Conservation (phyloP, 805 yeast genomes). For the Candida andamanensis region DNA sequence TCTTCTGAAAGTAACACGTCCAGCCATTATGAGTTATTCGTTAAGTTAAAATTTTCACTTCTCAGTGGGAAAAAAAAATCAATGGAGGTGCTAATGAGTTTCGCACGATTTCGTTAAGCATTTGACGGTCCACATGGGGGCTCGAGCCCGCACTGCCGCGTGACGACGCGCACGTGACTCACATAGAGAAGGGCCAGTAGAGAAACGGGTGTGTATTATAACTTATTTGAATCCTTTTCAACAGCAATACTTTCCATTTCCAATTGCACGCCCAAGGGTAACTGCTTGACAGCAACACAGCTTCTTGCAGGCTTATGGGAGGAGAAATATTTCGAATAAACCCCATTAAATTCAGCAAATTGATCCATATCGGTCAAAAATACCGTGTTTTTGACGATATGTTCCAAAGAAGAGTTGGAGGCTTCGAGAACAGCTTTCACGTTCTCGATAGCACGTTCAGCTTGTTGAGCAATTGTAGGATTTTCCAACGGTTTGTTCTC, state of each 20-base stretch:
- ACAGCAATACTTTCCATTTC: constrained; percentile 93
- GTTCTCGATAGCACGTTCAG: constrained; percentile 69
- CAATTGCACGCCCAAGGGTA: constrained; percentile 82
- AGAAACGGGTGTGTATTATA: constrained; percentile 13
- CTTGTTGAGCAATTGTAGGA: constrained; percentile 63
- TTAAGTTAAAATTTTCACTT: constrained; percentile 10
- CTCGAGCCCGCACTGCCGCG: no score
- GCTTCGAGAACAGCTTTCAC: constrained; percentile 72
- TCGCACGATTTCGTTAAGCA: no score
- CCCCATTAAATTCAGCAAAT: constrained; percentile 81
- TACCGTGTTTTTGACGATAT: constrained; percentile 81
- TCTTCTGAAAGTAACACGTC: constrained; percentile 99
- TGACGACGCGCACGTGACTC: no score
- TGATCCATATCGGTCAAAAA: constrained; percentile 88
- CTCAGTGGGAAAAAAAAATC: constrained; percentile 10
- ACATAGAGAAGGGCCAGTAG: not conserved
- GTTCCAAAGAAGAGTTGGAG: constrained; percentile 77
- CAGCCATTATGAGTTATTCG: constrained; percentile 73
- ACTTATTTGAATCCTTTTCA: constrained; percentile 40
- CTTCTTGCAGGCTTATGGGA: constrained; percentile 93
- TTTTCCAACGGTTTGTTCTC: constrained; percentile 69
- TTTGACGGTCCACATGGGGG: no score
- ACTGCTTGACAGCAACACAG: constrained; percentile 88
- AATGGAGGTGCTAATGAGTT: not conserved
- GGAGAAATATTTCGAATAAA: constrained; percentile 72